Base-by-base conservation (phyloP, 805 yeast species). In the Debaryomyces castellii region DNA sequence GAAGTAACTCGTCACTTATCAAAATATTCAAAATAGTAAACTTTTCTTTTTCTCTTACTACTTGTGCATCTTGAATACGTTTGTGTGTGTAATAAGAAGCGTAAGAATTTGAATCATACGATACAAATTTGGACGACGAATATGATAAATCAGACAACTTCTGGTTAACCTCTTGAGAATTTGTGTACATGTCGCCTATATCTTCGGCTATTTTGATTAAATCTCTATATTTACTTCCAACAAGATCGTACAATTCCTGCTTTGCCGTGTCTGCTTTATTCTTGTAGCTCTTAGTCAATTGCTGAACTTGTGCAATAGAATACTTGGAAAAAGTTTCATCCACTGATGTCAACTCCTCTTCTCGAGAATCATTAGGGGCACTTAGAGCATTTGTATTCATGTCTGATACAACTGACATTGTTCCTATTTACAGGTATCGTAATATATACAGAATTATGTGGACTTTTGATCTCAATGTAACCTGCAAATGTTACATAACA, bases 141-240 rank as follows among this genome's bases (percentile, higher is more conserved):
- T 66, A 72, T 5, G 76, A 63, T 17, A 72, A 55, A 33, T 61
- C 54, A 0, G 72, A 47, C 17, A 72, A 48, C 6, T 55, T 50
- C 6, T 50, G 48, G 37, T 69, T 66, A 3, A 64, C 51, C 1
- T 21, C 37, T 6, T 49, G 49, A 7, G 71, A 56, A 16, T 52
- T 40, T 1, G 44, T 34, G 49, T 61, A 58, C 66, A 69, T 68
- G 9, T 46, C 52, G 28, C 64, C 67, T 22, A 72, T 71, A 44
- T 69, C 73, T 46, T 71, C 75, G n/a, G 76, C 73, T 11, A 72
- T 71, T 38, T 63, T 59, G 39, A 72, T 70, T 54, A 72, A 62
- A 53, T 71, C 76, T 39, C 77, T 55, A 56, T 72, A 72, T 43
- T 72, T 72, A 24, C 50, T 51, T 5, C 75, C 73, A 17, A 72